phyloP scores from a whole-genome alignment of 805 yeast genomes.

The Zygosaccharomyces lentus region DNA sequence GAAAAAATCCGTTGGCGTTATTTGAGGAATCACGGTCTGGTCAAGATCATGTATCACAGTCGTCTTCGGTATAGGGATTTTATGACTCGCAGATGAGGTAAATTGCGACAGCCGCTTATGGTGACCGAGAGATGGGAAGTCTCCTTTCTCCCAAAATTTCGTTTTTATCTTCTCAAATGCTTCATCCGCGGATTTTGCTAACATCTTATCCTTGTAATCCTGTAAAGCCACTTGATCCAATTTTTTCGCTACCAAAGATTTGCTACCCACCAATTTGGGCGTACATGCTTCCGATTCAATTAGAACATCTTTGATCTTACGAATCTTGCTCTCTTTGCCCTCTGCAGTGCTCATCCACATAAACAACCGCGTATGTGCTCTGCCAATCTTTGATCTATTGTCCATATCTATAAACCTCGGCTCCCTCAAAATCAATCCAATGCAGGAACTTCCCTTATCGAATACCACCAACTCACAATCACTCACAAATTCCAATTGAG shows the following conservation, averaged over 20 bases:
- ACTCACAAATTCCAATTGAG: slow-evolving; percentile 16
- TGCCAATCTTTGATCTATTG: slow-evolving; percentile 7
- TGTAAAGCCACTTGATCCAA: slow-evolving; percentile 6
- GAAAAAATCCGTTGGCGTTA: slow-evolving; percentile 5
- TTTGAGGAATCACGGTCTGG: slow-evolving; percentile 1
- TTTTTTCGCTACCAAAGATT: not conserved
- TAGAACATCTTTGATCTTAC: slow-evolving; percentile 4
- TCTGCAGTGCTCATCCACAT: slow-evolving; percentile 5
- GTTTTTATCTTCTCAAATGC: slow-evolving; percentile 5
- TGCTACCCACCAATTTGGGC: not conserved
- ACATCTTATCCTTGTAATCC: slow-evolving; percentile 2
- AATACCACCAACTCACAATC: slow-evolving; percentile 21
- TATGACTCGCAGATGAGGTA: slow-evolving; percentile 5
- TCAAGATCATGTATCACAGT: not conserved
- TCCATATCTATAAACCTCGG: slow-evolving; percentile 10
- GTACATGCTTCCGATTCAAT: not conserved
- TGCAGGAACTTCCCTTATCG: slow-evolving; percentile 13
- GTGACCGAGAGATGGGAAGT: slow-evolving; percentile 7
- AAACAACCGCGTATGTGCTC: slow-evolving; percentile 9
- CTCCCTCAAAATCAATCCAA: slow-evolving; percentile 19
- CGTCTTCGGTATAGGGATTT: slow-evolving; percentile 5
- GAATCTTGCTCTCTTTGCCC: slow-evolving; percentile 1
- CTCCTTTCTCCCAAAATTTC: slow-evolving; percentile 10
- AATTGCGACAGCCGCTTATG: slow-evolving; percentile 8
- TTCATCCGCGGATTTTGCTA: slow-evolving; percentile 1